These are phyloP conservation scores for Kregervanrija fluxuum DNA, from an alignment of 805 yeast species.

Conservation along the genomic window DNA sequence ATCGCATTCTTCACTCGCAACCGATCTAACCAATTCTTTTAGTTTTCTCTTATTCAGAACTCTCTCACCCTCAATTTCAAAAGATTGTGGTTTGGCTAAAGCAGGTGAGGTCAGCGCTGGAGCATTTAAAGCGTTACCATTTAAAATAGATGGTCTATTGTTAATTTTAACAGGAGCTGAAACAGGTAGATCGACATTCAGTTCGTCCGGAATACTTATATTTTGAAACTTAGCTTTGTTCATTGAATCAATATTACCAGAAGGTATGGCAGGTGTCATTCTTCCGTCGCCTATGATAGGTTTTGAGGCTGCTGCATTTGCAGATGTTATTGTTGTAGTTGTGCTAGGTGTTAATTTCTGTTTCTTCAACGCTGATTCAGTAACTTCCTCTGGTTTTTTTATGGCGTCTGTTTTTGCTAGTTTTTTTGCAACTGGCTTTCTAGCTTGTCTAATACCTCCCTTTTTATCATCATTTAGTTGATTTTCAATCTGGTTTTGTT, in stretches of 20 bases:
- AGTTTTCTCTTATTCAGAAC: slow-evolving; percentile 86
- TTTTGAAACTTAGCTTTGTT: slow-evolving; percentile 50
- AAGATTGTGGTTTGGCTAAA: slow-evolving; percentile 64
- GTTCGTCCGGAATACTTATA: slow-evolving; percentile 63
- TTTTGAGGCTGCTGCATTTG: slow-evolving; percentile 39
- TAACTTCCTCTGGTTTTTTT: not conserved
- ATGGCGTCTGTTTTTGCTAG: slow-evolving; percentile 4
- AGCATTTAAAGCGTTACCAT: slow-evolving; percentile 71
- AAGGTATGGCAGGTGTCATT: slow-evolving; percentile 10
- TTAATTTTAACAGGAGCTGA: slow-evolving; percentile 56
- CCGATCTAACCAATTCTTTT: slow-evolving; percentile 76
- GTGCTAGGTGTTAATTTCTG: slow-evolving; percentile 4
- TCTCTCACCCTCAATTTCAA: slow-evolving; percentile 74
- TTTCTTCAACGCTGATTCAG: not conserved
- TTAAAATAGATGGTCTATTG: slow-evolving; percentile 74
- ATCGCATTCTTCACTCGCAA: slow-evolving; percentile 84
- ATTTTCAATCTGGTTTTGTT: not conserved
- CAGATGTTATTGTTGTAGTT: slow-evolving; percentile 37
- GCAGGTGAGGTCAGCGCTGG: slow-evolving; percentile 75
- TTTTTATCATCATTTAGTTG: not conserved
- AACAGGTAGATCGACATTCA: slow-evolving; percentile 58
- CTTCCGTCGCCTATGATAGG: slow-evolving; percentile 6
- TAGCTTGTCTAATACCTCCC: slow-evolving; percentile 1
- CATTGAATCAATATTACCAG: slow-evolving; percentile 8
- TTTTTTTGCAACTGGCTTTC: slow-evolving; percentile 4